phyloP scores from a whole-genome alignment of 345 rosid species.

The Cochlearia excelsa region DNA sequence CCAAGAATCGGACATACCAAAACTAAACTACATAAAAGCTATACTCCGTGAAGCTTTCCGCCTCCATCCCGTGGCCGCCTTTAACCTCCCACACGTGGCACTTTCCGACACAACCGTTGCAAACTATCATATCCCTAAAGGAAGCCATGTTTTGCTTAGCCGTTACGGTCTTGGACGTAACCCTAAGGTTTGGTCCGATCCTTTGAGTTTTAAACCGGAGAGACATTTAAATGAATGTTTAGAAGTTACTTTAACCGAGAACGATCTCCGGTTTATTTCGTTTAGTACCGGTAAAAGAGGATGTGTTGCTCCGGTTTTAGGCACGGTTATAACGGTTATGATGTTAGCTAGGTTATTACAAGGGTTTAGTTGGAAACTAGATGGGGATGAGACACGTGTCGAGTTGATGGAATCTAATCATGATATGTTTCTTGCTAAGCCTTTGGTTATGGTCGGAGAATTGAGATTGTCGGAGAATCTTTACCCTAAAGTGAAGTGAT shows the following conservation, averaged over 20 bases:
- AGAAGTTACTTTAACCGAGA: conserved; percentile 37
- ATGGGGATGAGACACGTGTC: conserved; percentile 23
- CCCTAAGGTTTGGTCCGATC: conserved; percentile 41
- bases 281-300: conserved; percentile 50
- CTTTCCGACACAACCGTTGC: conserved; percentile 39
- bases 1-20: conserved; percentile 47
- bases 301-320: conserved; percentile 41
- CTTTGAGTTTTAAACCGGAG: conserved; percentile 36
- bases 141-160: conserved; percentile 47
- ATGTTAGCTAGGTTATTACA: conserved; percentile 47
- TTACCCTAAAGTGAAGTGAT: conserved; percentile 27
- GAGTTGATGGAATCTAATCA: conserved; percentile 35
- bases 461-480: conserved; percentile 38
- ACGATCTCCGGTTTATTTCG: conserved; percentile 45
- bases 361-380: conserved; percentile 42
- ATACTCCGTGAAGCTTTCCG: conserved; percentile 42
- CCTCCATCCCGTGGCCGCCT: conserved; percentile 48
- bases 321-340: conserved; percentile 45
- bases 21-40: conserved; percentile 43
- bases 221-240: conserved; percentile 32
- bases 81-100: conserved; percentile 45
- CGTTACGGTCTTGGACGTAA: conserved; percentile 46
- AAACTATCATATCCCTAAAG: conserved; percentile 40
- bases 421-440: conserved; percentile 35
- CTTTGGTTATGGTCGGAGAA: conserved; percentile 35